These are phyloP conservation scores for Sonneratia alba DNA, from an alignment of 345 rosid genomes.

Conservation along the genomic window DNA sequence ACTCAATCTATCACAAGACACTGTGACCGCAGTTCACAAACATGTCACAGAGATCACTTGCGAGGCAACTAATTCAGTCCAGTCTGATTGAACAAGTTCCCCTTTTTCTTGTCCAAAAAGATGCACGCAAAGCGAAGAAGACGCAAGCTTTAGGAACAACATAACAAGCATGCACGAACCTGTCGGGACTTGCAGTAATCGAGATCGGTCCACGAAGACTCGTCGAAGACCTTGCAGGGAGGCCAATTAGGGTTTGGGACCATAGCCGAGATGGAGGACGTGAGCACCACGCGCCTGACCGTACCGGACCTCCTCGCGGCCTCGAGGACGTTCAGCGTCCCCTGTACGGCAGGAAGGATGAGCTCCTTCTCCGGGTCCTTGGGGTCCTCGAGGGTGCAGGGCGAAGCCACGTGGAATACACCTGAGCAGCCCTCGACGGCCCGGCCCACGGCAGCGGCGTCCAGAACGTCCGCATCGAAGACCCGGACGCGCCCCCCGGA, in stretches of 20 bases:
- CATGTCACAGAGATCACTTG: not conserved
- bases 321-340: slow-evolving; percentile 57
- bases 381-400: slow-evolving; percentile 67
- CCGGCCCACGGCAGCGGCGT: slow-evolving; percentile 35
- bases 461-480: slow-evolving; percentile 56
- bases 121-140: not conserved
- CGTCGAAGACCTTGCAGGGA: slow-evolving; percentile 33
- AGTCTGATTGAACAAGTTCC: no score
- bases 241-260: slow-evolving; percentile 75
- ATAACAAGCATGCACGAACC: slow-evolving; percentile 10
- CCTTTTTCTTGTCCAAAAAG: not conserved
- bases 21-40: not conserved
- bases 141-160: not conserved
- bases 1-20: not conserved
- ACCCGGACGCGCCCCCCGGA: slow-evolving; percentile 19
- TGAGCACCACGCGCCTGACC: slow-evolving; percentile 68
- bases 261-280: slow-evolving; percentile 70
- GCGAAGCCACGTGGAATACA: slow-evolving; percentile 86
- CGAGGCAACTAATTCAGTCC: no score
- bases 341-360: slow-evolving; percentile 66
- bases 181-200: slow-evolving; percentile 53
- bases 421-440: slow-evolving; percentile 68
- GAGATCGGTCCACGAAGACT: slow-evolving; percentile 76
- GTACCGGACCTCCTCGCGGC: slow-evolving; percentile 38
- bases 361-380: slow-evolving; percentile 51